These are phyloP conservation scores for Isabelozyma heimii DNA, from an alignment of 805 yeast genomes.

Conservation along the genomic window DNA sequence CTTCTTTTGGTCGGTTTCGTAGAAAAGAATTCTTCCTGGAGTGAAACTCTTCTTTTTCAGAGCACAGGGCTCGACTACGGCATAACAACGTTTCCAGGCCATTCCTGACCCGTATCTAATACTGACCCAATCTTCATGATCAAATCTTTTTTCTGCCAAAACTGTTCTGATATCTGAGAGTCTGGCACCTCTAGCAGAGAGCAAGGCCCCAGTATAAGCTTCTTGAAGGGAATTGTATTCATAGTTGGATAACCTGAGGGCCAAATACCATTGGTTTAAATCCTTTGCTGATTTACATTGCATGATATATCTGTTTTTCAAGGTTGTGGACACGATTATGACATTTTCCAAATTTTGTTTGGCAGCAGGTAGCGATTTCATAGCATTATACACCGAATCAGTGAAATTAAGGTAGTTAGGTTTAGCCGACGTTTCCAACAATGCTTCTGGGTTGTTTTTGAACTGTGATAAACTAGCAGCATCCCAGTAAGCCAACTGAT, in stretches of 20 bases:
- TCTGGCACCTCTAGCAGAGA: slow-evolving; percentile 87
- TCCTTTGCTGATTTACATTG: slow-evolving; percentile 69
- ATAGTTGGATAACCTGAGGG: slow-evolving; percentile 74
- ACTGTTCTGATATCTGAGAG: slow-evolving; percentile 84
- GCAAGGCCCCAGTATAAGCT: slow-evolving; percentile 92
- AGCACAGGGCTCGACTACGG: slow-evolving; percentile 75
- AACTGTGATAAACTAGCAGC: slow-evolving; percentile 60
- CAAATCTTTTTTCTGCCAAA: slow-evolving; percentile 78
- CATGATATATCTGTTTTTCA: slow-evolving; percentile 81
- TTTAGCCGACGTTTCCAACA: slow-evolving; percentile 59
- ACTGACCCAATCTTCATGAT: slow-evolving; percentile 91
- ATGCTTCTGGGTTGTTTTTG: slow-evolving; percentile 49
- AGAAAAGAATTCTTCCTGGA: slow-evolving; percentile 74
- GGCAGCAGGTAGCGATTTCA: slow-evolving; percentile 64
- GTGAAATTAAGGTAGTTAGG: slow-evolving; percentile 89
- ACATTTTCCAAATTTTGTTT: slow-evolving; percentile 65
- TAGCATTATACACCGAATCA: slow-evolving; percentile 81
- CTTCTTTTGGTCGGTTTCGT: slow-evolving; percentile 74
- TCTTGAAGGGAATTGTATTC: slow-evolving; percentile 86
- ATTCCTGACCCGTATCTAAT: slow-evolving; percentile 95
- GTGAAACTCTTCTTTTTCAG: slow-evolving; percentile 45
- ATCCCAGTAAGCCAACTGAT: slow-evolving; percentile 91
- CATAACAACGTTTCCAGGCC: slow-evolving; percentile 96
- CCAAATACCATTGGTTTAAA: slow-evolving; percentile 75
- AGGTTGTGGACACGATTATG: slow-evolving; percentile 86